phyloP scores from a whole-genome alignment of 2,329 filamentous ascomycete species.

The Fusarium gaditjirri region DNA sequence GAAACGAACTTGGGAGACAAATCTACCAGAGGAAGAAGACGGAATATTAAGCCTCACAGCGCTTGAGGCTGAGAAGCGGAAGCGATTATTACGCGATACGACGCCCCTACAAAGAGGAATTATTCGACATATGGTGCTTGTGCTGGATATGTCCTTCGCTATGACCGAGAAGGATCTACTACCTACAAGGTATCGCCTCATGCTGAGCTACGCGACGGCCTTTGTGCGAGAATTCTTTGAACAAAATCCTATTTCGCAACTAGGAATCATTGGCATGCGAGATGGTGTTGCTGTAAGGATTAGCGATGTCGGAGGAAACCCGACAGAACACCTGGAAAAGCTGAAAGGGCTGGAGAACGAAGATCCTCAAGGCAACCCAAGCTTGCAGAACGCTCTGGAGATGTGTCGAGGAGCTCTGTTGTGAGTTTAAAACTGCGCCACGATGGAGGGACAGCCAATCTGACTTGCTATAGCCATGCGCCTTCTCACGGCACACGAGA shows the following conservation, averaged over 20 bases:
- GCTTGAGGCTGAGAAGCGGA: conserved; percentile 83
- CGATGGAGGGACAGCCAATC: neutral
- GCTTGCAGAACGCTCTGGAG: conserved; percentile 93
- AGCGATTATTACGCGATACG: conserved; percentile 87
- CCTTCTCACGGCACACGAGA: conserved; percentile 94
- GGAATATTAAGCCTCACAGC: conserved; percentile 81
- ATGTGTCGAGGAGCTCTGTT: conserved; percentile 94
- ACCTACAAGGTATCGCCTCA: conserved; percentile 85
- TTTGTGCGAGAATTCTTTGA: conserved; percentile 97
- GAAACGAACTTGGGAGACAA: conserved; percentile 75
- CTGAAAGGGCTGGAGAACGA: conserved; percentile 73
- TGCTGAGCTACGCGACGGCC: conserved; percentile 82
- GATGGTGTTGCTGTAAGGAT: conserved; percentile 89
- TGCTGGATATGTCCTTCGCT: conserved; percentile 90
- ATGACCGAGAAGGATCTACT: conserved; percentile 97
- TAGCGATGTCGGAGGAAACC: conserved; percentile 91
- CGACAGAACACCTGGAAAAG: conserved; percentile 84
- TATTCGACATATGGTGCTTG: conserved; percentile 92
- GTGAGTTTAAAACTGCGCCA: conserved; percentile 52
- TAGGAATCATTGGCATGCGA: conserved; percentile 91
- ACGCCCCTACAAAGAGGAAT: conserved; percentile 96
- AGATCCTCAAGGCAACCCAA: conserved; percentile 79
- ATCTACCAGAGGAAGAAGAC: conserved; percentile 77
- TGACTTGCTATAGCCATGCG: conserved; percentile 70
- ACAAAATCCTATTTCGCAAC: conserved; percentile 97